Percentiles rank a stretch among this genome's conserved stretches.
Conservation (phyloP, 2,329 filamentous ascomycete species). For the Exophiala sp. region DNA sequence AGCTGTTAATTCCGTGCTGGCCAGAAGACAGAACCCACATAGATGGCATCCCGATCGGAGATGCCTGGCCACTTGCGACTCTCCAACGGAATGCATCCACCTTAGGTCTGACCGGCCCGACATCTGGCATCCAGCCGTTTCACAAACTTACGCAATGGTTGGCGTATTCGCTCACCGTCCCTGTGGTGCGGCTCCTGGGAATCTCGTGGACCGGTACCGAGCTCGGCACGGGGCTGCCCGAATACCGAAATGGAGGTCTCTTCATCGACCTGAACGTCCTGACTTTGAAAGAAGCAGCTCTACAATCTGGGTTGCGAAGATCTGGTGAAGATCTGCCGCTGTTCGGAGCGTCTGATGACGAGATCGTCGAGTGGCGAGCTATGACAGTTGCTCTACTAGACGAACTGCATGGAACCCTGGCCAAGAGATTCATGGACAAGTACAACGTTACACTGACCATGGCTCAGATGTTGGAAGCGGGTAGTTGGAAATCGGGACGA, state of each 20-base stretch:
- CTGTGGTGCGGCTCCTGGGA: constrained; percentile 3
- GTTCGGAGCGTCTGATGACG: constrained; percentile 7
- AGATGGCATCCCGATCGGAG: constrained; percentile 3
- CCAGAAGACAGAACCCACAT: constrained; percentile 8
- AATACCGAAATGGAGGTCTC: constrained; percentile 8
- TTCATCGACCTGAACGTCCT: constrained; percentile 11
- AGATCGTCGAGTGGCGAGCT: constrained; percentile 14
- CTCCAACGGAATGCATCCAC: too few relatives aligned
- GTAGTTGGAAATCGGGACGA: constrained; percentile 32
- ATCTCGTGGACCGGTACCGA: not conserved
- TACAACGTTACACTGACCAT: constrained; percentile 42
- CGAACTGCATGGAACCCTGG: constrained; percentile 31
- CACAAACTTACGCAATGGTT: constrained; percentile 5
- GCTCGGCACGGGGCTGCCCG: constrained; percentile 7
- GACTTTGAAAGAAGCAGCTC: constrained; percentile 1
- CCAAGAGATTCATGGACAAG: constrained; percentile 34
- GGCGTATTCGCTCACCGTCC: constrained; percentile 5
- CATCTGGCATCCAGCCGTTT: constrained; percentile 8
- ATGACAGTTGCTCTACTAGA: constrained; percentile 13
- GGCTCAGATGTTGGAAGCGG: constrained; percentile 31
- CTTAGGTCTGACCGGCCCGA: too few relatives aligned
- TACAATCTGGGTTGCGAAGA: not conserved
- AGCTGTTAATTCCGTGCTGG: constrained; percentile 10
- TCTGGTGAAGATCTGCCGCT: constrained; percentile 6
- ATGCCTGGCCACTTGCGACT: constrained; percentile 13